Evolutionary conservation across 805 yeast species (phyloP), one percentile per base, ranked within the genome.

Genomic region (Komagataella populi): DNA sequence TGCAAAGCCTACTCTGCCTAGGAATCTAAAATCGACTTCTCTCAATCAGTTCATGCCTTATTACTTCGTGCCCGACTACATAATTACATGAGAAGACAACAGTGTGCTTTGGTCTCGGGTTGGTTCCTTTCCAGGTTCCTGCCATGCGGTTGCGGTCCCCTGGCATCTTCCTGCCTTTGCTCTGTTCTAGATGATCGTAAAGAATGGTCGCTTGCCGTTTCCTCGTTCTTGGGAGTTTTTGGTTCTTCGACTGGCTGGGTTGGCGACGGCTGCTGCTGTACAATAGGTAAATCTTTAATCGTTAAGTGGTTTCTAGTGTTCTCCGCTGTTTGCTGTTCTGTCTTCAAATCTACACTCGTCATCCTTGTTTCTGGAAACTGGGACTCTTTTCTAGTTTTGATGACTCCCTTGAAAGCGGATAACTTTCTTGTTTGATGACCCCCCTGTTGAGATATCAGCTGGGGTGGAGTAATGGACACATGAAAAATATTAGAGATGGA

Each of bases 391-490:
- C 39, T 30, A 14, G 14, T 10, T 10, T 30, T 30, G n/a, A 30
- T 30, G 5, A 30, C 39, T 30, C 39, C 39, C 14, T 30, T 30
- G 12, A 30, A 30, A 10, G 39, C 39, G 4, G 39, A 30, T 14
- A 30, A 14, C 14, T 10, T 30, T 30, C 39, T 30, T 12, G 39
- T 30, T 30, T 30, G 39, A 30, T 10, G 39, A 7, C 39, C 14
- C 14, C 39, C 39, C 5, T 14, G 39, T 8, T 12, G 39, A 30
- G 54, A 6, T 36, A 58, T 45, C 51, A 57, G 57, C 14, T 62
- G 64, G 6, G 53, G 20, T 2, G 66, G 65, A 51, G 57, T 64
- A n/a, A 65, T 54, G 1, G 64, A 48, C n/a, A 65, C 49, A 50
- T 65, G 69, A 3, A 65, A 36, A 1, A 64, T 54, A 2, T 60